Conservation (phyloP, 2,329 filamentous ascomycete species). For the Dothidotthia symphoricarpi region DNA sequence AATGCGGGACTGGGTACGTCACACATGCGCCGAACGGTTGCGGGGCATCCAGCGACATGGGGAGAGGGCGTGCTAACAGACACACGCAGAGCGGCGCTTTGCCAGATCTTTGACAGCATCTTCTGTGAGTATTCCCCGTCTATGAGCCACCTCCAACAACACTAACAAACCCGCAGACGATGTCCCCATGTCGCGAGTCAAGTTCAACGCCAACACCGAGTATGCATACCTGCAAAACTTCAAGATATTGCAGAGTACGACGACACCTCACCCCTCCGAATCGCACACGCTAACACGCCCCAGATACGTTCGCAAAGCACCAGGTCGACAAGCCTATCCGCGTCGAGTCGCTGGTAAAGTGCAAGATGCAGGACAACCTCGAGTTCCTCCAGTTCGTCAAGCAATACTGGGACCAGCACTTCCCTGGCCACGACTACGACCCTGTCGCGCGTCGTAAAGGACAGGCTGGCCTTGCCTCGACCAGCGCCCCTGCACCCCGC, state of each 20-base stretch:
- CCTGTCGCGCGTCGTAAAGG: conserved; percentile 82
- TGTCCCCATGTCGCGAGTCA: conserved; percentile 91
- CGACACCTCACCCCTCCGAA: not conserved
- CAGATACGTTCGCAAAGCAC: conserved; percentile 82
- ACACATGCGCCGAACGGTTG: conserved; percentile 8
- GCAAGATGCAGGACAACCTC: conserved; percentile 99
- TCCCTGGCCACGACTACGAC: conserved; percentile 95
- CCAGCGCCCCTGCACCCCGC: conserved; percentile 48
- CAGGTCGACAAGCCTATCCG: conserved; percentile 85
- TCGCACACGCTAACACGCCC: conserved; percentile 3
- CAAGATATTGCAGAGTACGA: conserved; percentile 91
- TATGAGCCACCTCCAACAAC: too few species aligned
- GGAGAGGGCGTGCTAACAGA: conserved; percentile 24
- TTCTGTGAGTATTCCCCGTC: conserved; percentile 58
- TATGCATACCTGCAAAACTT: conserved; percentile 98
- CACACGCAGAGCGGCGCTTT: conserved; percentile 74
- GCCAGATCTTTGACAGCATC: conserved; percentile 98
- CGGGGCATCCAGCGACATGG: too few species aligned
- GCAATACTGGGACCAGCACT: conserved; percentile 97
- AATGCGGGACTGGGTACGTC: conserved; percentile 93
- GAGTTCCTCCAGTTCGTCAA: conserved; percentile 98
- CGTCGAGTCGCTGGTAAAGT: conserved; percentile 87
- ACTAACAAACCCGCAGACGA: conserved; percentile 57
- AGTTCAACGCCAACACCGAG: conserved; percentile 97
- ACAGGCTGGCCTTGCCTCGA: conserved; percentile 57